Evolutionary conservation across 2,329 filamentous ascomycete species (phyloP), one percentile per base, ranked within the genome.

Genomic region (Cladophialophora immunda): DNA sequence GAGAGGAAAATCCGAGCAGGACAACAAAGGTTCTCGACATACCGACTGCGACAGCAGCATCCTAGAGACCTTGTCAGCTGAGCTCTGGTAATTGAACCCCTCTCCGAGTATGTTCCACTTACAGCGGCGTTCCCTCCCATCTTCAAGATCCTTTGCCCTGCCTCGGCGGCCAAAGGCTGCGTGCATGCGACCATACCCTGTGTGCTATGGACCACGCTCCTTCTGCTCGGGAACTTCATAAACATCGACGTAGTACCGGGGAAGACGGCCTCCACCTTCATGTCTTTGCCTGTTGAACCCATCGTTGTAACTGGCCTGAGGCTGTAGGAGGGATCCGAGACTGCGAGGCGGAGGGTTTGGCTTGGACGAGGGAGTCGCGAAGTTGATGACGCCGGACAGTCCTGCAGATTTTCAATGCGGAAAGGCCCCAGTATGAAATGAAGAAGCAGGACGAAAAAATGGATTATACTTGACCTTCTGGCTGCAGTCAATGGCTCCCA

Each of bases 1-100:
- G 69, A 34, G 15, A 8, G 29, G 15, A 8, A n/a, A 19, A 32
- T 25, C 45, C 9, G 34, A 7, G n/a, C 50, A 29, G 15, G 17
- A 34, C 32, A 11, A 58, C 53, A 2, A 8, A 6, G 73, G 57
- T 64, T 22, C 34, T 41, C 54, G 25, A 34, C 85, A 70, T 83
- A 92, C 90, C 90, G 68, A 97, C 92, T 52, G 95, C 95, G 3
- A 98, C 92, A 8, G 95, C 94, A n/a, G 95, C 94, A 83, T 98
- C 94, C 92, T 96, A 65, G 19, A 27, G 58, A 9, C 7, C 0
- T 62, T 27, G 62, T 62, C 58, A 53, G 63, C 56, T n/a, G n/a
- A 30, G 9, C 45, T 25, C 7, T 22, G 3, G 3, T 11, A 19
- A 50, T 52, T 22, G 13, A 30, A 13, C 50, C 13, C 29, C n/a